These are phyloP conservation scores for Plasmodium knowlesi DNA, from an alignment of 169 alveolate species.

Conservation along the genomic window DNA sequence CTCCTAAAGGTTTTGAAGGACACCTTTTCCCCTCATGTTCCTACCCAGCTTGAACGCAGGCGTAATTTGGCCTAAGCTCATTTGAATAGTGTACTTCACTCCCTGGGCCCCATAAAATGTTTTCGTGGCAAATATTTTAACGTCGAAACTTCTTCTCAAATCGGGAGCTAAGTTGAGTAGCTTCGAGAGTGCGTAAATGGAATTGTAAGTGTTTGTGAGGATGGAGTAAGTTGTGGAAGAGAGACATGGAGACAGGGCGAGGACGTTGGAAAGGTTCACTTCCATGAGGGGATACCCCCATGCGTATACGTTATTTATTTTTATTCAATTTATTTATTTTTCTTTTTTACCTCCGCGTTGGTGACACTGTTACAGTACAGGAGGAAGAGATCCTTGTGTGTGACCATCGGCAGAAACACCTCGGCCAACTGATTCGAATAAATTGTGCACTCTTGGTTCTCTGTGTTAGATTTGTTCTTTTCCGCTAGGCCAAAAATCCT, in stretches of 20 bases:
- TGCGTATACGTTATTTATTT: neutral
- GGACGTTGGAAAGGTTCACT: neutral
- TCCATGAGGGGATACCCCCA: neutral
- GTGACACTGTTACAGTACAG: constrained; percentile 50
- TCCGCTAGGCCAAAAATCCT: constrained; percentile 53
- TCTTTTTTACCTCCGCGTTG: constrained; percentile 19
- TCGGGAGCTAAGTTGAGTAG: constrained; percentile 29
- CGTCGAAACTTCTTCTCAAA: constrained; percentile 15
- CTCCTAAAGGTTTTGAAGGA: neutral
- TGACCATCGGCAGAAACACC: constrained; percentile 10
- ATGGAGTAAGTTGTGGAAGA: neutral
- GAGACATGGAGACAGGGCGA: neutral
- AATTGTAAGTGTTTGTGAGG: neutral
- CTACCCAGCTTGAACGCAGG: constrained; percentile 5
- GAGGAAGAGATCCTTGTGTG: constrained; percentile 7
- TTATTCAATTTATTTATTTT: too few relatives aligned
- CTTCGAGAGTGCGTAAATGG: neutral
- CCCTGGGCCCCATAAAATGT: constrained; percentile 35
- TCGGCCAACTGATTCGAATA: constrained; percentile 1
- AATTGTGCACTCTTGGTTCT: constrained; percentile 32
- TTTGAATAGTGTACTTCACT: constrained; percentile 9
- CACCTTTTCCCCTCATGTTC: neutral
- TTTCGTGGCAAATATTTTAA: constrained; percentile 13
- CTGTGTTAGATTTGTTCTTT: neutral
- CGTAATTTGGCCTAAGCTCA: neutral